Base-by-base conservation (phyloP, 2,329 filamentous ascomycete genomes). In the Podosphaera fusca region DNA sequence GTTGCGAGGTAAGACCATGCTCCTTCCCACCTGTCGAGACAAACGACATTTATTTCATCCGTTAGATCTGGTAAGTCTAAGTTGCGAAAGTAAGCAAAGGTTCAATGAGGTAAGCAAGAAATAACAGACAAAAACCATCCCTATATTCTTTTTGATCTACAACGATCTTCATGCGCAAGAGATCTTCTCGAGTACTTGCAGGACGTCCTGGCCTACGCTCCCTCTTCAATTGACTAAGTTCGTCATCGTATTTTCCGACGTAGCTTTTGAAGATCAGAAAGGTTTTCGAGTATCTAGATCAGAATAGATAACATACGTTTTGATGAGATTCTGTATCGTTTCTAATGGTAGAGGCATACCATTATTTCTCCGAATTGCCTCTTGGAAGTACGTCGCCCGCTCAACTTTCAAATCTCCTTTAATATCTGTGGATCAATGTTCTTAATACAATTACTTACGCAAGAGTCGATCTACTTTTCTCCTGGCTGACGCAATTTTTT, bases 1-100 rank as follows among this genome's bases (percentile, higher is more conserved):
- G 77, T 82, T 38, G 81, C 79, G 60, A 95, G 75, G 64, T 84
- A 83, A 7, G 85, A 76, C 90, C 90, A 96, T 33, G 85, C 78
- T 3, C 85, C 85, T 61, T 87, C 84, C 87, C 88, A 96, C 30
- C 75, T 74, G 60, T 79, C 76, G 46, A 96, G 70, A 61, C 78
- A 75, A 58, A 75, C 70, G 55, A 85, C 70, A 62, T 82, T 87
- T 53, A 81, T 76, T 46, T 75, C 73, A 47, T 81, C 76, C 57
- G 80, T 77, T 56, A 95, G 72, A 66, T 95, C 85, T 0, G 90
- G 89, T 46, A 94, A 69, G 59, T 79, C 80, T 82, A 57, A 21
- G 45, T 34, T 33, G 60, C 29, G 21, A 29, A 35, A 45, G 8
- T 38, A 29, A 45, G n/a, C 35, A 10, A 7, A 35, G 36, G 14